A percentile compares a stretch with the other conserved stretches of the same genome.
Evolutionary conservation across 1,284 basidiomycete species (phyloP).

Genomic region (Malassezia arunalokei): DNA sequence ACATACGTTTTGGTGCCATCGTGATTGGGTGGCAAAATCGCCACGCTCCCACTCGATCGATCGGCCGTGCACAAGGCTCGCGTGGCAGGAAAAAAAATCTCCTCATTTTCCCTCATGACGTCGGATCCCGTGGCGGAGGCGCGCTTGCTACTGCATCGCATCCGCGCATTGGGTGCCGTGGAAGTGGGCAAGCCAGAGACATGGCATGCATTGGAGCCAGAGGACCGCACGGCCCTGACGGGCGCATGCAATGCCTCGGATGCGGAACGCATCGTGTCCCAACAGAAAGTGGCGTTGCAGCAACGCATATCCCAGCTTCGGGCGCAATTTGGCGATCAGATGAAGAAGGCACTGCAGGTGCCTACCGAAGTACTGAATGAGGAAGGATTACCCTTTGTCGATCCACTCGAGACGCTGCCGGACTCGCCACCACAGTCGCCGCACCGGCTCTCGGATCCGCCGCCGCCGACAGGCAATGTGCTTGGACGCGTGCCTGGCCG

Average conservation of each 20-base stretch:
- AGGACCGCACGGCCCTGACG: conserved; percentile 1
- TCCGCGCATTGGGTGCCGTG: too few species aligned
- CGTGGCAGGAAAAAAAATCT: too few species aligned
- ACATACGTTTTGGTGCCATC: conserved; percentile 16
- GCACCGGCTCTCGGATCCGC: background rate
- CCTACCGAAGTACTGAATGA: conserved; percentile 33
- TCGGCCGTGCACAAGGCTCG: background rate
- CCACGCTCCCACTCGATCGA: conserved; percentile 1
- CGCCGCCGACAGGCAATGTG: conserved; percentile 1
- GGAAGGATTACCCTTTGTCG: conserved; percentile 42
- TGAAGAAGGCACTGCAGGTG: background rate
- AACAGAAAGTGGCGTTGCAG: background rate
- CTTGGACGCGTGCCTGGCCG: conserved; percentile 10
- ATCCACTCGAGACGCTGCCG: conserved; percentile 28
- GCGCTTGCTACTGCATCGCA: too few species aligned
- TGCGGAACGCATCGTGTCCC: background rate
- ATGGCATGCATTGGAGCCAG: conserved; percentile 2
- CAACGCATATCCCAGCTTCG: conserved; percentile 1
- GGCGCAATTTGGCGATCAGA: conserved; percentile 6
- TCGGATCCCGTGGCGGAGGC: too few species aligned
- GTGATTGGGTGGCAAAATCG: background rate
- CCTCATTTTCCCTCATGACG: too few species aligned
- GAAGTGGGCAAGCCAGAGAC: background rate
- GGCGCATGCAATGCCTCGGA: background rate
- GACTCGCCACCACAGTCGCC: conserved; percentile 15